Evolutionary conservation across 106 monocot species (phyloP), one percentile per base, ranked within the genome.

Genomic region (Apostasia shenzhenica): DNA sequence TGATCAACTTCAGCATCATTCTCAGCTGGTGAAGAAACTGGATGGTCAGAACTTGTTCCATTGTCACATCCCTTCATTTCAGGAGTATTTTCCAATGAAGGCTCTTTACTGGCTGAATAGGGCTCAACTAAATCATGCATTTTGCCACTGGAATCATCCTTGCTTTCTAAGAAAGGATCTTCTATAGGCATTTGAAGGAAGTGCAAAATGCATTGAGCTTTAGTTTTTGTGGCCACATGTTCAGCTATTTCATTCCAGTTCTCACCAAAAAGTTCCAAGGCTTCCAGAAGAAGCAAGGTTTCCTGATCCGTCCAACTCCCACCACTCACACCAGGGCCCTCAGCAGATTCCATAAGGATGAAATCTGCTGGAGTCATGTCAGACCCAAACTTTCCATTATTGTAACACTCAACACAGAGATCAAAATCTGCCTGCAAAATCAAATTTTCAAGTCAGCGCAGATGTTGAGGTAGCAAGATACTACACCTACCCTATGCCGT

Each of bases 211-310:
- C 95, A 97, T 14, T 97, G 95, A 14, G 89, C 72, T 79, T 89
- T 97, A 41, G 92, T 89, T 76, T 97, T 97, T 53, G 95, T 97
- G 57, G 91, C 95, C 71, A 97, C 95, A 77, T 97, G 95, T 69
- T 97, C 95, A 65, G 92, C 95, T 70, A 97, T 92, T 68, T 97
- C 95, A 77, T 71, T 92, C 91, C 91, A 97, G 60, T 92, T 97
- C 64, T 82, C 92, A 46, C 81, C 84, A 77, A 86, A 97, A 57
- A 97, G 80, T 62, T 97, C 95, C 46, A 97, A 66, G 14, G 88
- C 95, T 85, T 97, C 95, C 13, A 97, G 77, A 77, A 97, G 95
- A 61, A 97, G 82, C 54, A 97, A 59, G 39, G 95, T 97, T 78
- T 97, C 95, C 62, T 97, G 91, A 75, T 97, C 95, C 63, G 92